Percentiles rank a stretch among this genome's conserved stretches.
Evolutionary conservation across 1,139 yeast species (phyloP).

Genomic region (Pichia sp.): DNA sequence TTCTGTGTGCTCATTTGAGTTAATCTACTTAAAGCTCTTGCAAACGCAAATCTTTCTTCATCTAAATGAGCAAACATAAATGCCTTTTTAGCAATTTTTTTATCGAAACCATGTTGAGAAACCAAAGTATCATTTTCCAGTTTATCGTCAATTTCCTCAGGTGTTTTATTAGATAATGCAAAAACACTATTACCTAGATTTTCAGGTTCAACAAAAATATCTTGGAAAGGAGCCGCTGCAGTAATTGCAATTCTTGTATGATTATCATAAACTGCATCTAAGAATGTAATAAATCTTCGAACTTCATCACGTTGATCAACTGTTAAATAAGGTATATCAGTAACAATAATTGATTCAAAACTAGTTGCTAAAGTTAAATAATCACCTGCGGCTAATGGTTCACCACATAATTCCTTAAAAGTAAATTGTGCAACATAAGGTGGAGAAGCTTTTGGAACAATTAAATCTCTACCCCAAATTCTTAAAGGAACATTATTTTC

Average conservation of each 20-base stretch:
- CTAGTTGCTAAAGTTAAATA: constrained; percentile 76
- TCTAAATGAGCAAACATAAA: constrained; percentile 75
- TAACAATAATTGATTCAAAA: constrained; percentile 71
- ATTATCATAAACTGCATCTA: constrained; percentile 92
- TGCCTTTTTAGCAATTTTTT: constrained; percentile 68
- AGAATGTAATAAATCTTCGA: constrained; percentile 83
- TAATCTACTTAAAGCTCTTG: constrained; percentile 84
- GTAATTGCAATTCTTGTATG: constrained; percentile 86
- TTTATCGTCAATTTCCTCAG: constrained; percentile 37
- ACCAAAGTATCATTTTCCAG: constrained; percentile 58
- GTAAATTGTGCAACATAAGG: constrained; percentile 85
- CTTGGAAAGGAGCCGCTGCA: constrained; percentile 76
- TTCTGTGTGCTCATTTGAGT: constrained; percentile 92
- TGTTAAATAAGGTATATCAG: constrained; percentile 86
- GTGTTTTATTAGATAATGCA: constrained; percentile 34
- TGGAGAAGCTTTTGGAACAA: constrained; percentile 70
- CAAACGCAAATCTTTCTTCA: constrained; percentile 95
- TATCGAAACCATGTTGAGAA: constrained; percentile 66
- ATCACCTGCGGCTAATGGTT: constrained; percentile 92
- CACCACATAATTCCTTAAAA: constrained; percentile 78
- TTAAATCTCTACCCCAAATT: constrained; percentile 85
- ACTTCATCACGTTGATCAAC: constrained; percentile 75
- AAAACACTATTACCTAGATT: constrained; percentile 51
- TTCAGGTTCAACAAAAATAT: constrained; percentile 81
- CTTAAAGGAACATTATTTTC: constrained; percentile 39